Evolutionary conservation across 108 stramenopile genomes (phyloP), one percentile per base, ranked within the genome.

Genomic region (Pseudonitzschia multistriata): DNA sequence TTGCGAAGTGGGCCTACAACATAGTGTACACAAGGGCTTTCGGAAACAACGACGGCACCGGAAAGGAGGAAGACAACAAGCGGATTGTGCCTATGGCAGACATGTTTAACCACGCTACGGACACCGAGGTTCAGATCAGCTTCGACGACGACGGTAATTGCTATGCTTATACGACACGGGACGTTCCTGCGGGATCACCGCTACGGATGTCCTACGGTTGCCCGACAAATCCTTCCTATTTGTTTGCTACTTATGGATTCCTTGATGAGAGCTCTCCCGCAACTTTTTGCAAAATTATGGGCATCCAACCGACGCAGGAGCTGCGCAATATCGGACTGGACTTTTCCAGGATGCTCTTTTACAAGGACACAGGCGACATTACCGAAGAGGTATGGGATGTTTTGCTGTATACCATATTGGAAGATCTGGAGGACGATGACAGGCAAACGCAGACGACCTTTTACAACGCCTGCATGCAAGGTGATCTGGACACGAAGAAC

Each of bases 191-290:
- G 2, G 82, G 82, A 0, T 28, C 42, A 24, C 72, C 76, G 0
- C 71, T 87, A 29, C 47, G 67, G 27, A 62, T 83, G 21, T 81
- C 76, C 45, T 87, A 87, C 59, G 83, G 79, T 1, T 66, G 80
- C 25, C 81, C 83, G 21, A 79, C 81, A 29, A 85, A 85, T 50
- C 86, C 86, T 1, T 84, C 81, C 11, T 45, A 64, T n/a, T 52
- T 84, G 25, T 72, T 87, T 21, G 83, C 83, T 25, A 73, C 74
- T 7, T 87, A 85, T 64, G 86, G 86, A 0, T 87, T 87, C 54
- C 39, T 87, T 8, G 76, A 88, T n/a, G 27, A 65, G 11, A 42
- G 74, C 15, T 50, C 73, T 6, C 49, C 47, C 14, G 80, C 83
- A 17, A 78, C 83, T 14, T 84, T 79, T 71, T 84, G 83, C 60